phyloP scores from a whole-genome alignment of 768 basidiomycete species.

The Collybiopsis luxurians region DNA sequence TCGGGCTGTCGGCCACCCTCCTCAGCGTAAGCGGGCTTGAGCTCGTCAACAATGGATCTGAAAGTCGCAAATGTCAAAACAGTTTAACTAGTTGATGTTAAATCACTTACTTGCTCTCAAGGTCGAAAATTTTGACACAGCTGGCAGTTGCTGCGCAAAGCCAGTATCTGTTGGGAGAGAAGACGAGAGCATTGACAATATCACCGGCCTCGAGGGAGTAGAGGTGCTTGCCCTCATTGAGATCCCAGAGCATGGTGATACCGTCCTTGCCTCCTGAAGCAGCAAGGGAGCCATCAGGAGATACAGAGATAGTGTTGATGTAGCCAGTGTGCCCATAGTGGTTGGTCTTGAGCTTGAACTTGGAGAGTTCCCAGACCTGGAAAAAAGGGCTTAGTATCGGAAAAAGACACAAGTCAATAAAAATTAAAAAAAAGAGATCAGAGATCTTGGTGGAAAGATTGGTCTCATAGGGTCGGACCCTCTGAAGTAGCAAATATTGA shows the following conservation, averaged over 20 bases:
- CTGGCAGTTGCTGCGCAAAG: slow-evolving; percentile 96
- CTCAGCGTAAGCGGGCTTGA: slow-evolving; percentile 91
- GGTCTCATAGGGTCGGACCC: slow-evolving; percentile 69
- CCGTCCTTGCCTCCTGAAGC: slow-evolving; percentile 99
- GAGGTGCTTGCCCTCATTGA: slow-evolving; percentile 99
- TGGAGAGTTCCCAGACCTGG: slow-evolving; percentile 99
- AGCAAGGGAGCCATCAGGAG: slow-evolving; percentile 97
- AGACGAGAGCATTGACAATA: slow-evolving; percentile 98
- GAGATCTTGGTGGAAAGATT: slow-evolving; percentile 82
- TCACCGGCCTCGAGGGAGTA: slow-evolving; percentile 99
- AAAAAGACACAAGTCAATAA: slow-evolving; percentile 9
- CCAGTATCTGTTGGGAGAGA: slow-evolving; percentile 99
- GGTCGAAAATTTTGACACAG: slow-evolving; percentile 98
- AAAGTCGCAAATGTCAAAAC: slow-evolving; percentile 1
- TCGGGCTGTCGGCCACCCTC: slow-evolving; percentile 78
- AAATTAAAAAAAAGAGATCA: slow-evolving; percentile 37
- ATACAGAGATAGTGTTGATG: slow-evolving; percentile 98
- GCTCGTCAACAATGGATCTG: slow-evolving; percentile 97
- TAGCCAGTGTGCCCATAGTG: slow-evolving; percentile 99
- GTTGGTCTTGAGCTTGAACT: slow-evolving; percentile 99
- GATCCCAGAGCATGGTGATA: slow-evolving; percentile 99
- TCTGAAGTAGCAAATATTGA: slow-evolving; percentile 92
- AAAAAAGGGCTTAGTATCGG: slow-evolving; percentile 12
- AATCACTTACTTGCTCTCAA: slow-evolving; percentile 91
- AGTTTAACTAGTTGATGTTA: not conserved